phyloP scores from a whole-genome alignment of 768 basidiomycete species.

The Leccinum sublutescens region DNA sequence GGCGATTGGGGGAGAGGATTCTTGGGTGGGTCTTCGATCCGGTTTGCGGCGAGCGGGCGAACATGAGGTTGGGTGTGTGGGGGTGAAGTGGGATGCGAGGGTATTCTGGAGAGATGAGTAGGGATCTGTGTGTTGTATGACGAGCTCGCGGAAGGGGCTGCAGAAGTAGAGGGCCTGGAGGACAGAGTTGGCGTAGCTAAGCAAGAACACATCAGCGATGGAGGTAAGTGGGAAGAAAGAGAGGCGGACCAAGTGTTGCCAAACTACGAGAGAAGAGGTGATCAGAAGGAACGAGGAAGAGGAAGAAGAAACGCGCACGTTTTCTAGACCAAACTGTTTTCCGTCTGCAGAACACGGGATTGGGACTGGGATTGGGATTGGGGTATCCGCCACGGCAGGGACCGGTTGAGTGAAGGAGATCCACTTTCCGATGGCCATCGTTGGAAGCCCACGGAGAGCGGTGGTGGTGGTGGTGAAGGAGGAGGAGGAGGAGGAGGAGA shows the following conservation, averaged over 20 bases:
- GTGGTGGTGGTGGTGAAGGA: conserved; percentile 4
- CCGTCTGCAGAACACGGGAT: conserved; percentile 58
- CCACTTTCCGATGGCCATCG: conserved; percentile 41
- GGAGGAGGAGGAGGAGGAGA: background rate
- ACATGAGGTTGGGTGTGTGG: conserved; percentile 25
- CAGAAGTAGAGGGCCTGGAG: conserved; percentile 97
- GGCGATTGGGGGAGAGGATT: conserved; percentile 29
- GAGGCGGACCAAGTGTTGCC: conserved; percentile 87
- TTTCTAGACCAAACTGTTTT: conserved; percentile 96
- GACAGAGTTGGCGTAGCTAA: conserved; percentile 97
- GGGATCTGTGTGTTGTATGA: conserved; percentile 65
- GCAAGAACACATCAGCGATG: conserved; percentile 18
- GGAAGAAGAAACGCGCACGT: conserved; percentile 56
- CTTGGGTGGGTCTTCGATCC: conserved; percentile 49
- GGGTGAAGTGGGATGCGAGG: conserved; percentile 23
- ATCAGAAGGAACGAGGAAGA: conserved; percentile 9
- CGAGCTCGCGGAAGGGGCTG: conserved; percentile 85
- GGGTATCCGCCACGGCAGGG: conserved; percentile 23
- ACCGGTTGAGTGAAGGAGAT: conserved; percentile 34
- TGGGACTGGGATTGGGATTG: conserved; percentile 33
- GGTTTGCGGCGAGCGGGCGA: conserved; percentile 51
- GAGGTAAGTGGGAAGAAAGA: conserved; percentile 1
- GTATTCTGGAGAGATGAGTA: conserved; percentile 40
- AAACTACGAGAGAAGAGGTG: conserved; percentile 53
- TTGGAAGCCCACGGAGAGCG: background rate